phyloP scores from a whole-genome alignment of 495 filamentous ascomycete species.

The Aspergillus wentii region DNA sequence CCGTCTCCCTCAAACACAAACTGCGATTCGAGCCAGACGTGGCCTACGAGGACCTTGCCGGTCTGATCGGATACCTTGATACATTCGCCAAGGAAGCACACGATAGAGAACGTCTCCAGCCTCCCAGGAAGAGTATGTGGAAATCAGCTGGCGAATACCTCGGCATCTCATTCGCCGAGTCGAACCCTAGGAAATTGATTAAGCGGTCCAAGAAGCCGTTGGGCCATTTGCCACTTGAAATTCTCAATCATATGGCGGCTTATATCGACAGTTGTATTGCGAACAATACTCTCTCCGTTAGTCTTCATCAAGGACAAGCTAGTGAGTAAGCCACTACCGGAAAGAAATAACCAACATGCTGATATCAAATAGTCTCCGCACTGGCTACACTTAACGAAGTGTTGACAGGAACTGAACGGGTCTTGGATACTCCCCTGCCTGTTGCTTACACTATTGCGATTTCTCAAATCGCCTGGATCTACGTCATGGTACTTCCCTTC shows the following conservation, averaged over 20 bases:
- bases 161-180: slow-evolving; percentile 63
- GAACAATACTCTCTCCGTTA: slow-evolving; percentile 51
- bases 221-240: slow-evolving; percentile 74
- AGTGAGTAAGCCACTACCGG: slow-evolving; percentile 32
- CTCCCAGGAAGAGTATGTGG: slow-evolving; percentile 47
- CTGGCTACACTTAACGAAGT: slow-evolving; percentile 62
- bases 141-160: slow-evolving; percentile 64
- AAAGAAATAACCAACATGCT: no score
- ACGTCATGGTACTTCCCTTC: slow-evolving; percentile 79
- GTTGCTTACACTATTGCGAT: slow-evolving; percentile 84
- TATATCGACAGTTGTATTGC: slow-evolving; percentile 55
- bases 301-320: slow-evolving; percentile 40
- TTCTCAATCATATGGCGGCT: slow-evolving; percentile 64
- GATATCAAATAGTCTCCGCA: slow-evolving; percentile 26
- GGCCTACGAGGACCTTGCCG: slow-evolving; percentile 62
- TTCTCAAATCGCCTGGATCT: slow-evolving; percentile 83
- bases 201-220: slow-evolving; percentile 60
- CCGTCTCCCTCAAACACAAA: slow-evolving; percentile 73
- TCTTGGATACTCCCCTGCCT: slow-evolving; percentile 79
- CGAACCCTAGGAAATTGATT: slow-evolving; percentile 68
- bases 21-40: slow-evolving; percentile 86
- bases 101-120: slow-evolving; percentile 36
- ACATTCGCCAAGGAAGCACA: slow-evolving; percentile 66
- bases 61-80: slow-evolving; percentile 30
- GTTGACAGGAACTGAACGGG: slow-evolving; percentile 68